Evolutionary conservation across 768 basidiomycete genomes (phyloP).

Genomic region (Amylocystis lapponica): DNA sequence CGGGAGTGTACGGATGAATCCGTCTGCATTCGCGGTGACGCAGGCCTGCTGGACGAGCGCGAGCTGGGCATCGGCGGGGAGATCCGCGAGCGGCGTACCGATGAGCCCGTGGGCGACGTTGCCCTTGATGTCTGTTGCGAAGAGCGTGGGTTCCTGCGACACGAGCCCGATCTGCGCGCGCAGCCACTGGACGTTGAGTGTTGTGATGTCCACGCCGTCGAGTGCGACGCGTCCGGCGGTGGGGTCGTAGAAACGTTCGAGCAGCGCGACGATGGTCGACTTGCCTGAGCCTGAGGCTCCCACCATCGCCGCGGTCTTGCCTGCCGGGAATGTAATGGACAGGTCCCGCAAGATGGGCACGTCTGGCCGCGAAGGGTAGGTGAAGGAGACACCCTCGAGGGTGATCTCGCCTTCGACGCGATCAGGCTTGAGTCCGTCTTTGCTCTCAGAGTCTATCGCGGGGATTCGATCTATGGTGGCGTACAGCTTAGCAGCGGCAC

Average conservation of each 20-base stretch:
- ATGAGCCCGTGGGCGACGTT: conserved; percentile 87
- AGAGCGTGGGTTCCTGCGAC: conserved; percentile 82
- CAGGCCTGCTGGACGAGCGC: conserved; percentile 78
- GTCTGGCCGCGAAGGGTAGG: conserved; percentile 78
- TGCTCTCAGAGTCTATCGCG: conserved; percentile 72
- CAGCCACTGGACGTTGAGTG: conserved; percentile 81
- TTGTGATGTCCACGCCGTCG: conserved; percentile 68
- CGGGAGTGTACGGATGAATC: conserved; percentile 79
- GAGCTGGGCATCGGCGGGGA: conserved; percentile 68
- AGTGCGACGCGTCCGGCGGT: conserved; percentile 58
- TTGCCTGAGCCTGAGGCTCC: conserved; percentile 79
- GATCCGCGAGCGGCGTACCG: conserved; percentile 60
- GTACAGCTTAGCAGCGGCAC: conserved; percentile 87
- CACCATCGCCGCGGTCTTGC: conserved; percentile 73
- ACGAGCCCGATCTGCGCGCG: conserved; percentile 85
- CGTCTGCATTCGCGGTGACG: conserved; percentile 84
- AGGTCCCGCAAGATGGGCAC: conserved; percentile 77
- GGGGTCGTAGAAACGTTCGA: conserved; percentile 90
- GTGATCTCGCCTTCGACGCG: conserved; percentile 63
- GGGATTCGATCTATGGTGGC: conserved; percentile 86
- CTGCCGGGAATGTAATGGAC: conserved; percentile 60
- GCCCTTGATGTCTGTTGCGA: conserved; percentile 74
- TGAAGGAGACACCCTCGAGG: conserved; percentile 74
- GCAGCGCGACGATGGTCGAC: conserved; percentile 69
- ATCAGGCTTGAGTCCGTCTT: conserved; percentile 63